These are phyloP conservation scores for Huiozyma sinensis DNA, from an alignment of 805 yeast genomes.

Conservation along the genomic window DNA sequence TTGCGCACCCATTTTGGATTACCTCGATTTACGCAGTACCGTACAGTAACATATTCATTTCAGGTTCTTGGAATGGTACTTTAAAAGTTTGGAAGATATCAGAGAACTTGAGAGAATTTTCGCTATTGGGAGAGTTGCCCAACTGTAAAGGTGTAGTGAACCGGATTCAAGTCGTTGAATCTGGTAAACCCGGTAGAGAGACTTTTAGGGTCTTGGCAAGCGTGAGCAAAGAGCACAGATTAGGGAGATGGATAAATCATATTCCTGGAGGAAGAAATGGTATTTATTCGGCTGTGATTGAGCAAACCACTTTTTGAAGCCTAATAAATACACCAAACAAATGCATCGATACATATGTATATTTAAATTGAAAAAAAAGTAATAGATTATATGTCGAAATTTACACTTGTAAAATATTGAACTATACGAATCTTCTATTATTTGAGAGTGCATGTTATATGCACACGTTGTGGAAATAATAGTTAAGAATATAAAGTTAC, in stretches of 20 bases:
- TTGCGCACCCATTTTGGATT: slow-evolving; percentile 71
- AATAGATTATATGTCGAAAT: not conserved
- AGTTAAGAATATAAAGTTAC: too few relatives aligned
- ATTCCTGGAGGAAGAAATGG: slow-evolving; percentile 65
- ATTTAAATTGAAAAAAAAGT: not conserved
- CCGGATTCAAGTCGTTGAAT: slow-evolving; percentile 44
- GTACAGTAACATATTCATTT: slow-evolving; percentile 68
- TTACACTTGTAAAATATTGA: not conserved
- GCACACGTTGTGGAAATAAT: too few relatives aligned
- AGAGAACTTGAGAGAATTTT: slow-evolving; percentile 53
- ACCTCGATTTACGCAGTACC: slow-evolving; percentile 77
- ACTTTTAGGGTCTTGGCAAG: slow-evolving; percentile 51
- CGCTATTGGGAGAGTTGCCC: slow-evolving; percentile 42
- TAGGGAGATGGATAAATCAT: slow-evolving; percentile 75
- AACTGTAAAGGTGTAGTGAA: slow-evolving; percentile 64
- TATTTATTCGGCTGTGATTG: slow-evolving; percentile 44
- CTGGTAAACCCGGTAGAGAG: slow-evolving; percentile 42
- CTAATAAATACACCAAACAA: not conserved
- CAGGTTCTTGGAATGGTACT: slow-evolving; percentile 82
- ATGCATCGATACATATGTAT: not conserved
- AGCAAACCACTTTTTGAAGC: slow-evolving; percentile 26
- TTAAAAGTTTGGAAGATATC: slow-evolving; percentile 70
- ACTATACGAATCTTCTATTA: too few relatives aligned
- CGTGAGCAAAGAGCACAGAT: slow-evolving; percentile 72
- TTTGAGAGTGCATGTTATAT: too few relatives aligned